Evolutionary conservation across 805 yeast genomes (phyloP).

Genomic region (Kodamaea laetipori): DNA sequence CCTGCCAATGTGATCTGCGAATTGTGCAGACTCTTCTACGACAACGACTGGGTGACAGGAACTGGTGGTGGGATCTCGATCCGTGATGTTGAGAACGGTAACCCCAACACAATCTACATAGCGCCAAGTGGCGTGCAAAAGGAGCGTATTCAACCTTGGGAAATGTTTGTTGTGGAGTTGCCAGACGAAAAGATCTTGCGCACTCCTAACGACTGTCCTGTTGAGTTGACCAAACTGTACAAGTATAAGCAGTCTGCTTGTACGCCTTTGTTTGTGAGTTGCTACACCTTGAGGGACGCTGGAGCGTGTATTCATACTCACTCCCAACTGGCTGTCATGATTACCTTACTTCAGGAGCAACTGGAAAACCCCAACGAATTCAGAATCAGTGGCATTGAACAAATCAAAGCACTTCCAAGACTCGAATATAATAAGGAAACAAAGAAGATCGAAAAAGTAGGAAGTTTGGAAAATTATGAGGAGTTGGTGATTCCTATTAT

Average conservation of each 20-base stretch:
- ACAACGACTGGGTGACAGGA: slow-evolving; percentile 90
- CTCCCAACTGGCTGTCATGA: slow-evolving; percentile 85
- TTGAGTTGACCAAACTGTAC: slow-evolving; percentile 39
- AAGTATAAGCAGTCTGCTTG: slow-evolving; percentile 88
- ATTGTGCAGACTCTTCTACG: slow-evolving; percentile 73
- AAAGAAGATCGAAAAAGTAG: slow-evolving; percentile 54
- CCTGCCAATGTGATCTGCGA: slow-evolving; percentile 83
- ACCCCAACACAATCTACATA: slow-evolving; percentile 58
- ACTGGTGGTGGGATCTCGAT: slow-evolving; percentile 96
- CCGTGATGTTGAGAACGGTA: slow-evolving; percentile 45
- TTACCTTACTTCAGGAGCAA: slow-evolving; percentile 50
- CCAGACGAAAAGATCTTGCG: slow-evolving; percentile 53
- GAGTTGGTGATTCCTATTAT: slow-evolving; percentile 84
- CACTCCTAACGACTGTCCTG: slow-evolving; percentile 52
- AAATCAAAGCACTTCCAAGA: slow-evolving; percentile 87
- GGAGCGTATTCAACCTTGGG: slow-evolving; percentile 79
- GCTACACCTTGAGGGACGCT: slow-evolving; percentile 66
- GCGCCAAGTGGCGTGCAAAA: slow-evolving; percentile 98
- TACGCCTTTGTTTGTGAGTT: slow-evolving; percentile 81
- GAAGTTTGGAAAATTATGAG: slow-evolving; percentile 71
- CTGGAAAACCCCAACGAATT: slow-evolving; percentile 66
- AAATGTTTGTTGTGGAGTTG: slow-evolving; percentile 76
- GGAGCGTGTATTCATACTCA: slow-evolving; percentile 97
- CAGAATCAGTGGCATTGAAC: slow-evolving; percentile 79
- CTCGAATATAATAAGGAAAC: slow-evolving; percentile 30